These are phyloP conservation scores for Clonostachys sp. DNA, from an alignment of 2,329 filamentous ascomycete genomes.

Conservation along the genomic window DNA sequence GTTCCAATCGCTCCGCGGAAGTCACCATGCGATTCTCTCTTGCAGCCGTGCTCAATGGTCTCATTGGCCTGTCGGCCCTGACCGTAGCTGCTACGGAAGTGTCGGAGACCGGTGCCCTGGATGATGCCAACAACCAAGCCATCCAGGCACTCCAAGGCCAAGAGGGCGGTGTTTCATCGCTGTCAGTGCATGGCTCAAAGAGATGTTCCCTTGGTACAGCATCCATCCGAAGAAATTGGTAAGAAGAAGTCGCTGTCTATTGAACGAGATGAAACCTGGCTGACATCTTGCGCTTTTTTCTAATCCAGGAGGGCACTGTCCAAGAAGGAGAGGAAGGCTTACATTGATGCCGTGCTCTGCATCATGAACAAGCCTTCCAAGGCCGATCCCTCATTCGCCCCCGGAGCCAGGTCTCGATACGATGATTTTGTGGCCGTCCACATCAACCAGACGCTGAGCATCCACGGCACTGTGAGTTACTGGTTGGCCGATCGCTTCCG, in stretches of 20 bases:
- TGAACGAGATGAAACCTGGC: too few relatives aligned
- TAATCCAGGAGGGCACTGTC: slow-evolving; percentile 1
- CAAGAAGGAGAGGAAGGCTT: slow-evolving; percentile 10
- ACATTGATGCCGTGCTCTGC: slow-evolving; percentile 16
- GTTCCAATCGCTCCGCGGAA: background rate
- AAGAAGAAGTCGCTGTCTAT: background rate
- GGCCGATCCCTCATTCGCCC: slow-evolving; percentile 9
- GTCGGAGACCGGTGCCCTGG: background rate
- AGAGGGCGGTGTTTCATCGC: background rate
- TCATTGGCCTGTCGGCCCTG: background rate
- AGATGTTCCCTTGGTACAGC: slow-evolving; percentile 3
- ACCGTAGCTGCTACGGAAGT: background rate
- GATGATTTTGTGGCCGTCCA: slow-evolving; percentile 47
- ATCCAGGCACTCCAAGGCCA: slow-evolving; percentile 1
- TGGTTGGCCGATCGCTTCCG: slow-evolving; percentile 20
- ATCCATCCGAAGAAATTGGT: slow-evolving; percentile 4
- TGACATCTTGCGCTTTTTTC: background rate
- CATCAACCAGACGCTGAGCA: slow-evolving; percentile 36
- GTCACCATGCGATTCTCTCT: background rate
- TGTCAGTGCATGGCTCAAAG: background rate
- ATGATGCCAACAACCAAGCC: slow-evolving; percentile 2
- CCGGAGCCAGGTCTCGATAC: slow-evolving; percentile 37
- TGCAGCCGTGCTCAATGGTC: background rate
- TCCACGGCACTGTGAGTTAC: slow-evolving; percentile 32
- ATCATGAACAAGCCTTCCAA: slow-evolving; percentile 13